A percentile compares a stretch with the other conserved stretches of the same genome.
Evolutionary conservation across 2,329 filamentous ascomycete species (phyloP).

Genomic region (Penicillium sp.): DNA sequence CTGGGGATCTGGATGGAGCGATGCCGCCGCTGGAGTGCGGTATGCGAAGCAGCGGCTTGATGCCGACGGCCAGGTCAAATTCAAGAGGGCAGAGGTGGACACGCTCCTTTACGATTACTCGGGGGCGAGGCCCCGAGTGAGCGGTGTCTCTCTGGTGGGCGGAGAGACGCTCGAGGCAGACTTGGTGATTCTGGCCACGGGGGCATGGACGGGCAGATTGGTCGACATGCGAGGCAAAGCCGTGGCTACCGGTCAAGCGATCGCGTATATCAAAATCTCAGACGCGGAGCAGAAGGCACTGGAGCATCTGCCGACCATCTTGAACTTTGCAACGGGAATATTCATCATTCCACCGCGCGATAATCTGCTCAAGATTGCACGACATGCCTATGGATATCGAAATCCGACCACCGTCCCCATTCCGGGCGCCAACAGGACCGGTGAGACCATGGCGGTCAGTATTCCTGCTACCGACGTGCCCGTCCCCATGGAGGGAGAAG

Average conservation of each 20-base stretch:
- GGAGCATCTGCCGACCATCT: conserved; percentile 58
- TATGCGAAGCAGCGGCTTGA: conserved; percentile 36
- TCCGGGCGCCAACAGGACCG: conserved; percentile 14
- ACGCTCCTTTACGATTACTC: conserved; percentile 26
- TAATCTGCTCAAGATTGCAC: conserved; percentile 60
- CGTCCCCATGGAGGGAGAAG: conserved; percentile 52
- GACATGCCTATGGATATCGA: conserved; percentile 63
- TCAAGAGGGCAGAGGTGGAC: conserved; percentile 33
- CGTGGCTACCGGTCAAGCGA: conserved; percentile 72
- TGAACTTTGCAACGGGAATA: conserved; percentile 46
- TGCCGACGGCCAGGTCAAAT: conserved; percentile 30
- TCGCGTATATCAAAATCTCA: conserved; percentile 72
- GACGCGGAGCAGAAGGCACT: conserved; percentile 63
- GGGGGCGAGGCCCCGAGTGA: conserved; percentile 36
- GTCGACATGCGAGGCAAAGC: conserved; percentile 71
- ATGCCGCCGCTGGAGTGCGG: conserved; percentile 38
- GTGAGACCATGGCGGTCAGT: conserved; percentile 32
- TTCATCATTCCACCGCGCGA: conserved; percentile 52
- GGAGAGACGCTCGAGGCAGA: conserved; percentile 55
- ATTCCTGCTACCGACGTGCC: conserved; percentile 34
- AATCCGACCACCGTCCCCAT: conserved; percentile 36
- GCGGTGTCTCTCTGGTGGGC: conserved; percentile 49
- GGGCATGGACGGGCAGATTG: conserved; percentile 76
- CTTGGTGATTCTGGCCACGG: conserved; percentile 72
- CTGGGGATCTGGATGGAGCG: conserved; percentile 43